Conservation (phyloP, 129 eudicot species). For the Pseudognaphalium luteoalbum region DNA sequence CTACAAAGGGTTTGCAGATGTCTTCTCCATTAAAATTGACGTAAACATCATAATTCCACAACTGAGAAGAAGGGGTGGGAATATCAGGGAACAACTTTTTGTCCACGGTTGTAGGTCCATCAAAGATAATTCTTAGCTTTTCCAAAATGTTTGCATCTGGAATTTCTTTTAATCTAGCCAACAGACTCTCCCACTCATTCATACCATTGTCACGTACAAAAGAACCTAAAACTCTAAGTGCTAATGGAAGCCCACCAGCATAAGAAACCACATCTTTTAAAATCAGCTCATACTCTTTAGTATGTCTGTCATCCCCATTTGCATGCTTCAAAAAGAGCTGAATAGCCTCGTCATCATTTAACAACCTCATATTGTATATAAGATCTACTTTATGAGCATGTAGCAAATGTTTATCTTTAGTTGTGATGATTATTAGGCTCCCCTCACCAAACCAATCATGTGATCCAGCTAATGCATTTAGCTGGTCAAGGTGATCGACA, state of each 20-base stretch:
- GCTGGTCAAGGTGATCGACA: slow-evolving; percentile 18
- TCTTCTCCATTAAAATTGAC: background rate
- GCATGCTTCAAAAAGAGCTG: slow-evolving; percentile 25
- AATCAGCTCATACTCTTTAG: slow-evolving; percentile 11
- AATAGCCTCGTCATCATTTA: slow-evolving; percentile 17
- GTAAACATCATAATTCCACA: background rate
- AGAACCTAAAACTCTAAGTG: slow-evolving; percentile 31
- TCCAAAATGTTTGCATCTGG: slow-evolving; percentile 12
- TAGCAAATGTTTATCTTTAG: slow-evolving; percentile 19
- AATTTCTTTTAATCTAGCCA: slow-evolving; percentile 8
- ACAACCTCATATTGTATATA: background rate
- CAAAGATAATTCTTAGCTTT: slow-evolving; percentile 14
- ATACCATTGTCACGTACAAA: slow-evolving; percentile 16
- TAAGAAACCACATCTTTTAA: slow-evolving; percentile 14
- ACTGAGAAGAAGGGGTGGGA: background rate
- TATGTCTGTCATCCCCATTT: background rate
- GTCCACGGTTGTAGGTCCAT: slow-evolving; percentile 21
- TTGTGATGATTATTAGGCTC: slow-evolving; percentile 25
- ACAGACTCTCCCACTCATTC: slow-evolving; percentile 18
- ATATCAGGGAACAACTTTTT: slow-evolving; percentile 30
- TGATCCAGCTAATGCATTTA: slow-evolving; percentile 15
- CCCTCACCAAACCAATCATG: slow-evolving; percentile 28
- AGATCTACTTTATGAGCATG: background rate
- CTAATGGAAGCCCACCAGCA: slow-evolving; percentile 29
- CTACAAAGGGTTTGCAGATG: background rate